Percentiles rank a stretch among this genome's conserved stretches.
phyloP scores from a whole-genome alignment of 805 yeast species.

The Ogataea ramenticola region DNA sequence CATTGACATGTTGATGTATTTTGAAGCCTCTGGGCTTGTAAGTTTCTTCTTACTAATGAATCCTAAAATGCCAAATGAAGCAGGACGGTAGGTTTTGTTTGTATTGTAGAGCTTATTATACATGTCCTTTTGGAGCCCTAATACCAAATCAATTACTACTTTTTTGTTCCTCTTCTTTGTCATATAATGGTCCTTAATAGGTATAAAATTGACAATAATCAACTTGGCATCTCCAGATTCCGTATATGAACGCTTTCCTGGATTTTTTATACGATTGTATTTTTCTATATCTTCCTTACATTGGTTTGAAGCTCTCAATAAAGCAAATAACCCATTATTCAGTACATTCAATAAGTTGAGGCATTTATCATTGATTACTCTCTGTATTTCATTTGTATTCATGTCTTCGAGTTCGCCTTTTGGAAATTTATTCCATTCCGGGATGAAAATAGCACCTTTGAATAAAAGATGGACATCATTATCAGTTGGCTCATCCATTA shows the following conservation, averaged over 20 bases:
- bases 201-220: conserved; percentile 23
- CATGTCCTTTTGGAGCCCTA: conserved; percentile 12
- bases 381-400: conserved; percentile 18
- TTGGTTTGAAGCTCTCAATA: conserved; percentile 22
- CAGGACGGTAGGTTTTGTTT: neutral
- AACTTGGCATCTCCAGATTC: conserved; percentile 23
- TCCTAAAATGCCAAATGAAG: neutral
- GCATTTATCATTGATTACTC: conserved; percentile 20
- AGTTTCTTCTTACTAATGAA: neutral
- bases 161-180: conserved; percentile 15
- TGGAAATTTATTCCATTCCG: conserved; percentile 39
- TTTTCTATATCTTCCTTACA: conserved; percentile 16
- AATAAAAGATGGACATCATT: conserved; percentile 34
- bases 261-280: conserved; percentile 10
- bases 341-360: conserved; percentile 18
- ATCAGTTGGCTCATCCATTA: conserved; percentile 41
- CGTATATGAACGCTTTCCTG: neutral
- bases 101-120: conserved; percentile 15
- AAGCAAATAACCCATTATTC: conserved; percentile 21
- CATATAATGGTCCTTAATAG: conserved; percentile 2
- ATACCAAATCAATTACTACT: conserved; percentile 13
- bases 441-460: conserved; percentile 35
- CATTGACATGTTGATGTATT: conserved; percentile 19
- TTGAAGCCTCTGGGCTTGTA: neutral
- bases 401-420: conserved; percentile 23